Evolutionary conservation across 306 rosid genomes (phyloP).

Genomic region (Astragalus glycyphyllos): DNA sequence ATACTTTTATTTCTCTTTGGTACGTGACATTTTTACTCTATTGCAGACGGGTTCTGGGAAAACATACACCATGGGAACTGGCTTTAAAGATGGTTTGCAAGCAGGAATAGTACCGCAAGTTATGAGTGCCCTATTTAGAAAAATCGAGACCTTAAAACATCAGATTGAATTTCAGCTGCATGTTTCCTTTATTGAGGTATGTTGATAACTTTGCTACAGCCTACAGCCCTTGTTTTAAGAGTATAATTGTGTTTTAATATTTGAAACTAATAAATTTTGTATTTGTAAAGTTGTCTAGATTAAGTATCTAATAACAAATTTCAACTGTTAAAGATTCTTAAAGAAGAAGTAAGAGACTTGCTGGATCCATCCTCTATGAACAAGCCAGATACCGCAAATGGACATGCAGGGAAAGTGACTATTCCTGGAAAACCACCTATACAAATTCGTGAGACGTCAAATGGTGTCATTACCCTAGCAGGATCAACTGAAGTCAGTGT

Average conservation of each 20-base stretch:
- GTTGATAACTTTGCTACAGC: conserved; percentile 32
- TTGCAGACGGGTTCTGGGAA: conserved; percentile 98
- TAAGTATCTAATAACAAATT: conserved; percentile 47
- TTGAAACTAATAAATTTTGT: conserved; percentile 15
- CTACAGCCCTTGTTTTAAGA: conserved; percentile 33
- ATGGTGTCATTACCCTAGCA: conserved; percentile 94
- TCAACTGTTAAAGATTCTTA: conserved; percentile 71
- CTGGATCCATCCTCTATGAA: conserved; percentile 70
- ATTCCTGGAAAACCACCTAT: conserved; percentile 87
- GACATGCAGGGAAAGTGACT: conserved; percentile 72
- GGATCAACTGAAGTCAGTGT: conserved; percentile 96
- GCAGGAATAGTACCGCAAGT: conserved; percentile 91
- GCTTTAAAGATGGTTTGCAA: conserved; percentile 79
- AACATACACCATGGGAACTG: conserved; percentile 99
- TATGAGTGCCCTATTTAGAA: conserved; percentile 77
- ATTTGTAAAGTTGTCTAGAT: conserved; percentile 37
- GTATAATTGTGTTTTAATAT: conserved; percentile 24
- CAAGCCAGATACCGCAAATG: conserved; percentile 85
- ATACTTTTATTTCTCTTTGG: conserved; percentile 29
- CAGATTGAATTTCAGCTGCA: conserved; percentile 90
- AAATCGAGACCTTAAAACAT: conserved; percentile 81
- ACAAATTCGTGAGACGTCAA: conserved; percentile 93
- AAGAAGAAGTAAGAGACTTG: conserved; percentile 97
- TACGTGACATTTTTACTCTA: conserved; percentile 49
- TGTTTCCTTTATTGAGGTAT: conserved; percentile 96